Evolutionary conservation across 768 basidiomycete species (phyloP), one percentile per base, ranked within the genome.

Genomic region (Lactarius indigo): DNA sequence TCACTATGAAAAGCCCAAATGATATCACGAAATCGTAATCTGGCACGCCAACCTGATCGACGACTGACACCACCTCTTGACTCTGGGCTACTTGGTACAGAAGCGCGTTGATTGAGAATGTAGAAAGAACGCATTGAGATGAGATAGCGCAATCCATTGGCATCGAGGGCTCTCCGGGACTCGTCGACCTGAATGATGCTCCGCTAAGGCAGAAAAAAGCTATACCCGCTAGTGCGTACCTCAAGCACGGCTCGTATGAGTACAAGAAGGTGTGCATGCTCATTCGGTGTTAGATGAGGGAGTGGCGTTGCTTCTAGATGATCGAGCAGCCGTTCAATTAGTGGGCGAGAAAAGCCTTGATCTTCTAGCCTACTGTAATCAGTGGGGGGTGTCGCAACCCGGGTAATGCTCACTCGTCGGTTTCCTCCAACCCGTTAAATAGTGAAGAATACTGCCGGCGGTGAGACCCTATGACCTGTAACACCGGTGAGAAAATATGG

Each of bases 1-100:
- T 97, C 94, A 73, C 95, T 97, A 72, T 97, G 91, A 74, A 90
- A 96, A 0, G 96, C 96, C 96, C 96, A 99, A 31, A 98, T 83
- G 80, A 98, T 93, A 75, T 99, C 96, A 39, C 97, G 87, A 76
- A 91, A 95, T 26, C 92, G 86, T 57, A 96, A 81, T n/a, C 93
- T 84, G 73, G 89, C 87, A 71, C 92, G 80, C 71, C 85, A 82
- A 33, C 83, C 86, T 47, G 84, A 82, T 68, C 78, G 78, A 41
- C 79, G 78, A n/a, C 79, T 79, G 17, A 79, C 74, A 1, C 75
- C 69, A 39, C 75, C 80, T 2, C 76, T 79, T 9, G 83, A 83
- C 28, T 76, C 74, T 41, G 84, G 83, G 55, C 83, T 82, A 57
- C 78, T 81, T 1, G 81, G 79, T 3, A 73, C 76, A 13, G 86